phyloP scores from a whole-genome alignment of 495 filamentous ascomycete species.

The Hypoxylon perforatum region DNA sequence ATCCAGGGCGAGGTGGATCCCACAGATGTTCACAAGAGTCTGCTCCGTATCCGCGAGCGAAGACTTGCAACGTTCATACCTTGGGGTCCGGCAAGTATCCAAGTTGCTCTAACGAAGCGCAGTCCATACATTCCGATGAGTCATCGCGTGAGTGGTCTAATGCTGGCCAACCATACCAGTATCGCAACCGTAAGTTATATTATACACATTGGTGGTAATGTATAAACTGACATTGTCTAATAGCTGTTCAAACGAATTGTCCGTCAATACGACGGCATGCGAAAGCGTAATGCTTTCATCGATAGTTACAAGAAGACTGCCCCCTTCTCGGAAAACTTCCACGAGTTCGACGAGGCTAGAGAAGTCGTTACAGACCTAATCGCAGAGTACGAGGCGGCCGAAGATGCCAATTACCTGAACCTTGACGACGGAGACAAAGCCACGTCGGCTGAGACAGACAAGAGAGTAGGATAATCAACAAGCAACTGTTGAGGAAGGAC shows the following conservation, averaged over 20 bases:
- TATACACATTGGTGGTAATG: not conserved
- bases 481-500: not conserved
- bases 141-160: constrained; percentile 93
- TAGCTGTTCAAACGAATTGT: constrained; percentile 92
- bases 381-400: constrained; percentile 94
- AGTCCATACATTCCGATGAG: constrained; percentile 92
- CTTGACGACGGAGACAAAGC: constrained; percentile 65
- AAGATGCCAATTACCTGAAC: constrained; percentile 86
- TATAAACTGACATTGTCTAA: constrained; percentile 23
- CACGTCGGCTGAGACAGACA: constrained; percentile 58
- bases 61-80: constrained; percentile 96
- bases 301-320: constrained; percentile 95
- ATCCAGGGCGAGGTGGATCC: constrained; percentile 98
- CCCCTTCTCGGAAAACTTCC: constrained; percentile 88
- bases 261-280: constrained; percentile 86
- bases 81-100: constrained; percentile 98
- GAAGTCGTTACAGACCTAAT: constrained; percentile 90
- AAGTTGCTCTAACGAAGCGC: constrained; percentile 95
- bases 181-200: constrained; percentile 79
- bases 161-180: constrained; percentile 98
- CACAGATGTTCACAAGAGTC: constrained; percentile 96
- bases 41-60: constrained; percentile 94
- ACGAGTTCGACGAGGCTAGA: constrained; percentile 93
- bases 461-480: constrained; percentile 47
- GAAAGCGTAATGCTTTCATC: constrained; percentile 96